A percentile compares a stretch with the other conserved stretches of the same genome.
These are phyloP conservation scores for Botrytis sinoallii DNA, from an alignment of 2,329 filamentous ascomycete species.

Conservation along the genomic window DNA sequence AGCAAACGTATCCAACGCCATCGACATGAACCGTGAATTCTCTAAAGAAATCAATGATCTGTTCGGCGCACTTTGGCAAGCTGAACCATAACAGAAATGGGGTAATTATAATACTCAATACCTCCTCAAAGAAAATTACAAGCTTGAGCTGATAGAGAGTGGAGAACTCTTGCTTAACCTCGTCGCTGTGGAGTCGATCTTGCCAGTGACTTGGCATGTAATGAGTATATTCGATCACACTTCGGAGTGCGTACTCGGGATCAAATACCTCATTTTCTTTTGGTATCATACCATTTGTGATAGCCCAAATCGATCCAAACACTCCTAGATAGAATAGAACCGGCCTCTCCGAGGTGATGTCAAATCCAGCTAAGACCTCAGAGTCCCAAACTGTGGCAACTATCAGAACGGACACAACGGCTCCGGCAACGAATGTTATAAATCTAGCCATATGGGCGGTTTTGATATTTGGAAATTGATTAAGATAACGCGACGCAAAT, in stretches of 20 bases:
- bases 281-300: constrained; percentile 77
- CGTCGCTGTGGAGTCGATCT: constrained; percentile 84
- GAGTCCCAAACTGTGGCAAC: constrained; percentile 84
- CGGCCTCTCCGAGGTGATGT: constrained; percentile 83
- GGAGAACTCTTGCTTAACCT: constrained; percentile 88
- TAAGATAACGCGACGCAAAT: constrained; percentile 86
- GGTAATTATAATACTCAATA: constrained; percentile 87
- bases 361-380: constrained; percentile 86
- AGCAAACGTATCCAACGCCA: constrained; percentile 92
- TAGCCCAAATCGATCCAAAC: constrained; percentile 78
- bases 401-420: constrained; percentile 80
- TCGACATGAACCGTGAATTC: constrained; percentile 98
- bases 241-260: constrained; percentile 81
- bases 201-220: constrained; percentile 90
- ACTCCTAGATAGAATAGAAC: constrained; percentile 87
- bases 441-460: constrained; percentile 82
- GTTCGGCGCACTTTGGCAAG: constrained; percentile 82
- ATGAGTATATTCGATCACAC: constrained; percentile 89
- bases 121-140: constrained; percentile 87
- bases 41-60: constrained; percentile 94
- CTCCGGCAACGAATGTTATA: constrained; percentile 82
- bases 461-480: constrained; percentile 95
- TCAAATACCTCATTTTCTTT: constrained; percentile 90
- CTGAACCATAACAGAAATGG: constrained; percentile 86
- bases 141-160: constrained; percentile 89